These are phyloP conservation scores for Mycosphaerella arachidis DNA, from an alignment of 2,329 filamentous ascomycete genomes.

Conservation along the genomic window DNA sequence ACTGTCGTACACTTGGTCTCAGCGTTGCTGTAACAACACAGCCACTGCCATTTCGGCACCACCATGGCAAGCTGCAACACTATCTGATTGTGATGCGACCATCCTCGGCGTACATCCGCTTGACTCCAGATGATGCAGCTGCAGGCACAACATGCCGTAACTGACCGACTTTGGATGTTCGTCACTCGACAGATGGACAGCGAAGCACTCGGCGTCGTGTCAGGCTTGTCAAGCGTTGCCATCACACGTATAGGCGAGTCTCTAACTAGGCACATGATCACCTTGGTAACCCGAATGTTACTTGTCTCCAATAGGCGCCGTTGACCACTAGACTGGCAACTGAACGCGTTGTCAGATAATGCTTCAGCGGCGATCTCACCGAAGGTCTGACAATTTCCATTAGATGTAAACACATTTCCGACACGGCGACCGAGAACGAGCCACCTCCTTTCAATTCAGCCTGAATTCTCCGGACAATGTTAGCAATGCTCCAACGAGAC, in stretches of 20 bases:
- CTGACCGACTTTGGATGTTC: neutral
- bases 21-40: neutral
- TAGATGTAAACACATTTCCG: neutral
- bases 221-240: neutral
- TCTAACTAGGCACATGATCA: neutral
- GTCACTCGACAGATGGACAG: neutral
- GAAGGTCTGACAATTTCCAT: neutral
- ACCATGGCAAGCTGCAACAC: neutral
- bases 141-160: neutral
- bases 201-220: neutral
- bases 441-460: neutral
- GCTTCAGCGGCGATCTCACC: neutral
- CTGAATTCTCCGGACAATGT: neutral
- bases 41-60: neutral
- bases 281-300: neutral
- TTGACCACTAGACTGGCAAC: neutral
- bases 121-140: neutral
- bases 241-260: neutral
- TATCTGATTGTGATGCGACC: neutral
- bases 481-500: neutral
- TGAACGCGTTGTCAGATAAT: neutral
- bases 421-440: neutral
- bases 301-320: neutral
- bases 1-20: neutral
- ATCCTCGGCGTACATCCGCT: neutral